These are phyloP conservation scores for Pseudocercospora fijiensis DNA, from an alignment of 2,329 filamentous ascomycete species.

Conservation along the genomic window DNA sequence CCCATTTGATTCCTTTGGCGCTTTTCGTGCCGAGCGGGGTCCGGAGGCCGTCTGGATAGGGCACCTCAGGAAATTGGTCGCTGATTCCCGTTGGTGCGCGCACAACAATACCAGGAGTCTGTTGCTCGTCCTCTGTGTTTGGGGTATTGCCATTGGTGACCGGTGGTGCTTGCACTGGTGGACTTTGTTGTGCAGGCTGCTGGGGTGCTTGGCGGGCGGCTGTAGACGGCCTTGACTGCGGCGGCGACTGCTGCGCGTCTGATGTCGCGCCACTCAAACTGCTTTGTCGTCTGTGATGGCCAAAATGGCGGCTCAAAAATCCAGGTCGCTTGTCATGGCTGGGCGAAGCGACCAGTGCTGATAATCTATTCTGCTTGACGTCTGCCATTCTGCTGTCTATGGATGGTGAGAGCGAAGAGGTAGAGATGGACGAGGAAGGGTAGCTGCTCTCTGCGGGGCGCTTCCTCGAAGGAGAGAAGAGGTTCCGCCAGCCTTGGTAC, in stretches of 20 bases:
- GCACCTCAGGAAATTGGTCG: conserved; percentile 19
- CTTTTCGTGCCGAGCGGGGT: conserved; percentile 22
- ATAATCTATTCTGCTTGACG: conserved; percentile 19
- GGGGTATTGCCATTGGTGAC: conserved; percentile 12
- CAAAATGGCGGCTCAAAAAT: conserved; percentile 25
- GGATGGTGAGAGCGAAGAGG: conserved; percentile 16
- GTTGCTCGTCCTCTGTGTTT: not conserved
- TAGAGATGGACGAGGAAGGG: conserved; percentile 19
- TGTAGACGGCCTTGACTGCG: conserved; percentile 13
- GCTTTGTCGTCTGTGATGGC: conserved; percentile 23
- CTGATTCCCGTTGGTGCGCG: conserved; percentile 15
- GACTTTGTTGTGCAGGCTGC: conserved; percentile 1
- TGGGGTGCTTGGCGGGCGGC: conserved; percentile 11
- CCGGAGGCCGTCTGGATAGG: conserved; percentile 24
- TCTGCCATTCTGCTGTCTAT: conserved; percentile 20
- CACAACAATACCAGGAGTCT: conserved; percentile 9
- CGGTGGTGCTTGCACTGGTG: conserved; percentile 7
- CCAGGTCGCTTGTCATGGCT: conserved; percentile 24
- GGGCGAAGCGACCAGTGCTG: conserved; percentile 20
- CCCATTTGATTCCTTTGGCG: conserved; percentile 29
- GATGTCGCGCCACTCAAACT: conserved; percentile 3
- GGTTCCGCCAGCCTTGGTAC: conserved; percentile 14
- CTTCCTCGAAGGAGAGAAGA: conserved; percentile 15
- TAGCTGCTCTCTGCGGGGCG: conserved; percentile 13
- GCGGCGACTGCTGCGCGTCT: conserved; percentile 7